Percentiles rank a stretch among this genome's conserved stretches.
These are phyloP conservation scores for Fusarium sp. DNA, from an alignment of 2,329 filamentous ascomycete genomes.

Conservation along the genomic window DNA sequence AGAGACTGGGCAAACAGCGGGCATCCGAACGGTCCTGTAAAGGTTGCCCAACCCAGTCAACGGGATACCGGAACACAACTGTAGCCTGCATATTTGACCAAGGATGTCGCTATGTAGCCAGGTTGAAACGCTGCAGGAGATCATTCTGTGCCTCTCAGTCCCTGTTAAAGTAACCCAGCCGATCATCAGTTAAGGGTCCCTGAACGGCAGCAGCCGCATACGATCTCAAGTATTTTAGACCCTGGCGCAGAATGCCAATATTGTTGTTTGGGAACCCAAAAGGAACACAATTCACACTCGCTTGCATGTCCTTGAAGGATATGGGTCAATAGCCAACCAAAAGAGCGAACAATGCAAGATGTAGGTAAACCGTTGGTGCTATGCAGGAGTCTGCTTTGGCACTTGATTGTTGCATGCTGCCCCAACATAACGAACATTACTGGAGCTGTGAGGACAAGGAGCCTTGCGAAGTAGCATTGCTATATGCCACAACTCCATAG, in stretches of 20 bases:
- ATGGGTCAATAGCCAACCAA: neutral
- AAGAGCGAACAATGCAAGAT: neutral
- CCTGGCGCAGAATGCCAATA: conserved; percentile 9
- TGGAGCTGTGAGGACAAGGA: conserved; percentile 12
- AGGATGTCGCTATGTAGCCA: conserved; percentile 20
- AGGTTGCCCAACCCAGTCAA: conserved; percentile 11
- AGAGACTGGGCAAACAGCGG: neutral
- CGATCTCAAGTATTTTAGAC: conserved; percentile 25
- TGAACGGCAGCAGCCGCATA: conserved; percentile 41
- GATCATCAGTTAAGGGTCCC: conserved; percentile 37
- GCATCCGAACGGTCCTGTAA: neutral
- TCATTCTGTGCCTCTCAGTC: conserved; percentile 38
- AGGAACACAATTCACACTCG: neutral
- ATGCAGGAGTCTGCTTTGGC: conserved; percentile 11
- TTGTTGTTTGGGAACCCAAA: neutral
- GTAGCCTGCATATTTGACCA: conserved; percentile 22
- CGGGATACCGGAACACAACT: conserved; percentile 19
- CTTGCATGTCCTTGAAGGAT: neutral
- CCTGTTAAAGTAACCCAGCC: conserved; percentile 18
- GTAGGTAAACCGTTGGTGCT: neutral
- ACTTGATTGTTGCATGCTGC: conserved; percentile 7
- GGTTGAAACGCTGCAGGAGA: conserved; percentile 34
- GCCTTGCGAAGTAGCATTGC: conserved; percentile 5
- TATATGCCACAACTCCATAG: conserved; percentile 3
- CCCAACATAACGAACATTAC: conserved; percentile 2